Conservation (phyloP, 2,329 filamentous ascomycete genomes). For the Chalaropsis thielavioides region DNA sequence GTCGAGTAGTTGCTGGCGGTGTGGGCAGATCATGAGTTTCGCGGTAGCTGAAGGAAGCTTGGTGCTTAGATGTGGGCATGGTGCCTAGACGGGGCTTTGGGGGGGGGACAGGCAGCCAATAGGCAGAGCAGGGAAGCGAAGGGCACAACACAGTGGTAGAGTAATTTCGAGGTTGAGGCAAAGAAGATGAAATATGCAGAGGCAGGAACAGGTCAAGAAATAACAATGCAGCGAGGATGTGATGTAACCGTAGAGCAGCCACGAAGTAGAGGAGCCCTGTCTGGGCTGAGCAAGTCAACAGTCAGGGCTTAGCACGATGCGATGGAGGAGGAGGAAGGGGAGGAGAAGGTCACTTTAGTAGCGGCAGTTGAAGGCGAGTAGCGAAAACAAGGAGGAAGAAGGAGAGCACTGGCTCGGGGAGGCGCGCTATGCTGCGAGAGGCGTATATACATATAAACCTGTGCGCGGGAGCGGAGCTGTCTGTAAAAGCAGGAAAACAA, state of each 20-base stretch:
- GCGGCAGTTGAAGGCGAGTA: background rate
- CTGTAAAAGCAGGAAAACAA: background rate
- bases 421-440: background rate
- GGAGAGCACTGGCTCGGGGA: background rate
- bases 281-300: background rate
- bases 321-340: background rate
- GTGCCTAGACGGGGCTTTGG: constrained; percentile 24
- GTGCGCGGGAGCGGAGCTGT: background rate
- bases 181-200: constrained; percentile 3
- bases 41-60: constrained; percentile 43
- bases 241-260: background rate
- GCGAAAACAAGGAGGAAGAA: background rate
- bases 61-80: constrained; percentile 50
- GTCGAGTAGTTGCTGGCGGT: constrained; percentile 40
- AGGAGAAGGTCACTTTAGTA: background rate
- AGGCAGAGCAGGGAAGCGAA: background rate
- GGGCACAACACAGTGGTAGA: background rate
- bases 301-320: background rate
- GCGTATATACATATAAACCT: background rate
- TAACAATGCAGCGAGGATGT: background rate
- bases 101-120: background rate
- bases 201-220: constrained; percentile 2
- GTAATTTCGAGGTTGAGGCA: background rate
- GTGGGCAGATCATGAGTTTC: constrained; percentile 48
- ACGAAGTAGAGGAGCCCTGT: background rate